A percentile compares a stretch with the other conserved stretches of the same genome.
These are phyloP conservation scores for Prunus yedoensis DNA, from an alignment of 331 rosid species.

Conservation along the genomic window DNA sequence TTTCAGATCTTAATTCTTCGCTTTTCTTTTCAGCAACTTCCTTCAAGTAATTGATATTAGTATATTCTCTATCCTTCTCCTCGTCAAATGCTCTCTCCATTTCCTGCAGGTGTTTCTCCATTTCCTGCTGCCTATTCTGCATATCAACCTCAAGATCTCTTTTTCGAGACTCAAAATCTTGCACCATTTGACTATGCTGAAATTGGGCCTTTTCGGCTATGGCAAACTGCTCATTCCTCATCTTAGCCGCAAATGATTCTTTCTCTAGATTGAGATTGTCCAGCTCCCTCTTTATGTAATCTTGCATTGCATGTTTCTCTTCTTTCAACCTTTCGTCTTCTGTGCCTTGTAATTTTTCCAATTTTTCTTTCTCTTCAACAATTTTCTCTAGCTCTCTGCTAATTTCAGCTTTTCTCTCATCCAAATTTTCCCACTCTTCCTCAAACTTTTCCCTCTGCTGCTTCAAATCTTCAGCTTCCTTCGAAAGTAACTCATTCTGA, in stretches of 20 bases:
- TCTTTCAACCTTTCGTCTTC: constrained; percentile 70
- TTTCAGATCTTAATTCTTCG: constrained; percentile 59
- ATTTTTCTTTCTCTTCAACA: constrained; percentile 60
- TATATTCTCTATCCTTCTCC: constrained; percentile 57
- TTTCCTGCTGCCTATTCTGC: constrained; percentile 51
- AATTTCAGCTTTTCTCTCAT: constrained; percentile 64
- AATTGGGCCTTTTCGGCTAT: constrained; percentile 59
- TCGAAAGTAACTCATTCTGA: constrained; percentile 48
- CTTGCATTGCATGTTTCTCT: constrained; percentile 53
- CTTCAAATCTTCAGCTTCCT: constrained; percentile 68
- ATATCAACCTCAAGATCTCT: constrained; percentile 64
- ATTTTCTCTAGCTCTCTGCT: constrained; percentile 40
- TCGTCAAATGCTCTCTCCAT: constrained; percentile 67
- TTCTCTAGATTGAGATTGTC: constrained; percentile 70
- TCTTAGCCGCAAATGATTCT: constrained; percentile 57
- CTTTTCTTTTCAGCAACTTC: constrained; percentile 59
- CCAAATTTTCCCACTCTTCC: constrained; percentile 84
- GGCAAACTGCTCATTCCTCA: constrained; percentile 52
- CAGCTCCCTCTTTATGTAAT: constrained; percentile 53
- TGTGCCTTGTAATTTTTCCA: constrained; percentile 43
- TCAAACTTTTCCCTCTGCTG: constrained; percentile 78
- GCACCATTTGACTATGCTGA: constrained; percentile 52
- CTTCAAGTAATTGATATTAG: constrained; percentile 53
- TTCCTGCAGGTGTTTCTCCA: constrained; percentile 53
- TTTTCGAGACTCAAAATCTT: constrained; percentile 60